Evolutionary conservation across 257 asterid species (phyloP).

Genomic region (Cynanchum wilfordii): DNA sequence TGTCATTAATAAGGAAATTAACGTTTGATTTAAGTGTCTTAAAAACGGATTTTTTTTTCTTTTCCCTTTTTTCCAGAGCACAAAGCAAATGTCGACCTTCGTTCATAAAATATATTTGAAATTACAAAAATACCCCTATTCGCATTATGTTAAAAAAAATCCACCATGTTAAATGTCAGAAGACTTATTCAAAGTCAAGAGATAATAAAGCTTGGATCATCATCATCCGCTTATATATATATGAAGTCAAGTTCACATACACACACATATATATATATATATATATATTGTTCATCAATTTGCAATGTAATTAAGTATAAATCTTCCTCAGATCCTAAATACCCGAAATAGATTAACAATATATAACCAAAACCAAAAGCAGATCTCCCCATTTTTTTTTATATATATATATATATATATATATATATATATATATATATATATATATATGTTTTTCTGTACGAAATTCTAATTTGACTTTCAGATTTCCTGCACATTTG

Average conservation of each 20-base stretch:
- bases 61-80: too few relatives aligned
- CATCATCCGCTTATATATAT: too few relatives aligned
- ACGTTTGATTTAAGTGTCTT: background rate
- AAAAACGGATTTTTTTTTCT: too few relatives aligned
- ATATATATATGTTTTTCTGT: background rate
- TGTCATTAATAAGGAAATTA: background rate
- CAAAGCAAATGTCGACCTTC: background rate
- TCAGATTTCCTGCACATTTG: background rate
- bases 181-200: background rate
- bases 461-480: background rate
- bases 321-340: background rate
- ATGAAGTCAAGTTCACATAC: too few relatives aligned
- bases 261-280: too few relatives aligned
- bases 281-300: background rate
- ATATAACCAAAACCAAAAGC: background rate
- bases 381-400: background rate
- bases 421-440: too few relatives aligned
- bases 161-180: background rate
- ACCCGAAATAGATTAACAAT: background rate
- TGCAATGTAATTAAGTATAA: background rate
- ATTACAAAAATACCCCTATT: background rate
- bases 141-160: background rate
- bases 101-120: background rate
- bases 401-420: too few relatives aligned
- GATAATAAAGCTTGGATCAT: background rate